phyloP scores from a whole-genome alignment of 2,329 filamentous ascomycete genomes.

The Arthrobotrys sinensis region DNA sequence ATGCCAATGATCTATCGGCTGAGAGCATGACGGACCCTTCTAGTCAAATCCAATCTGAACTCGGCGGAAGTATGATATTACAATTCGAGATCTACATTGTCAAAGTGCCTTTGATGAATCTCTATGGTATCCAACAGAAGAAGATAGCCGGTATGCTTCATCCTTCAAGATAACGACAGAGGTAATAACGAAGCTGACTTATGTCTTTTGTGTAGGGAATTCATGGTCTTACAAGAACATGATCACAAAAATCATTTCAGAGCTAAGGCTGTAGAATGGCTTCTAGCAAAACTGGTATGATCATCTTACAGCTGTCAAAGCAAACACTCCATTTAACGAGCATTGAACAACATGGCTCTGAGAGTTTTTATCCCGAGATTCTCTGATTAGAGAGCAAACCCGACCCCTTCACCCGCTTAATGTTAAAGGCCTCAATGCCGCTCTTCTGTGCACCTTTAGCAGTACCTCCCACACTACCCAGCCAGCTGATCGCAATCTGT shows the following conservation, averaged over 20 bases:
- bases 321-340: not conserved
- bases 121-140: constrained; percentile 99
- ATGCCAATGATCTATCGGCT: constrained; percentile 88
- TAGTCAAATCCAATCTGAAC: constrained; percentile 85
- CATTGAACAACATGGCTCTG: not conserved
- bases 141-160: constrained; percentile 75
- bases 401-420: not conserved
- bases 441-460: not conserved
- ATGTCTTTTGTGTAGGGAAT: constrained; percentile 74
- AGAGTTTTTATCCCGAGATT: not conserved
- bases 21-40: constrained; percentile 86
- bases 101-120: constrained; percentile 90
- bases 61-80: constrained; percentile 85
- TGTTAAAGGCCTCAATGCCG: not conserved
- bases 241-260: constrained; percentile 93
- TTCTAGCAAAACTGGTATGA: constrained; percentile 40
- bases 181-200: not conserved
- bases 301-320: not conserved
- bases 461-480: not conserved
- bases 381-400: not conserved
- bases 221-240: constrained; percentile 99
- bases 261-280: constrained; percentile 78
- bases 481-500: constrained; percentile 16
- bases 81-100: constrained; percentile 98
- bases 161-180: not conserved